A percentile compares a stretch with the other conserved stretches of the same genome.
Conservation (phyloP, 176 grass and related monocot species). For the Rhynchospora pubera region DNA sequence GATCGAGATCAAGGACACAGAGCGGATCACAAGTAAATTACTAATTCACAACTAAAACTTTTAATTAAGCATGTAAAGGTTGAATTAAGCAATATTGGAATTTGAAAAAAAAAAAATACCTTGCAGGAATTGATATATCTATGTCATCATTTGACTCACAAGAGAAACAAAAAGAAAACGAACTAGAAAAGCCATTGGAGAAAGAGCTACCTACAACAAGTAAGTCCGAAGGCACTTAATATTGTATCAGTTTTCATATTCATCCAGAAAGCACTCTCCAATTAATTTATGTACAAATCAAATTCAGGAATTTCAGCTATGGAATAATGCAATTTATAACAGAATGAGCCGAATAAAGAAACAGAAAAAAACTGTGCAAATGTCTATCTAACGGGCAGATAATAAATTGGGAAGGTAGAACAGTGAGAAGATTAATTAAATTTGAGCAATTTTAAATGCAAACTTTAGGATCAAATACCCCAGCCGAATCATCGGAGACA, state of each 20-base stretch:
- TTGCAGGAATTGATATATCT: not conserved
- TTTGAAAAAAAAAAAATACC: not conserved
- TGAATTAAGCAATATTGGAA: not conserved
- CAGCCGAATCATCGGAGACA: not conserved
- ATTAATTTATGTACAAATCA: not conserved
- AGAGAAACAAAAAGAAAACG: not conserved
- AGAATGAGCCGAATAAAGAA: not conserved
- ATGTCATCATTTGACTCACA: not conserved
- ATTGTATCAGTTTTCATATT: not conserved
- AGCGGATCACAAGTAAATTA: not conserved
- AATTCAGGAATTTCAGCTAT: not conserved
- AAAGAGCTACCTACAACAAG: not conserved
- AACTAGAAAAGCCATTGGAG: not conserved
- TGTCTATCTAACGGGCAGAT: not conserved
- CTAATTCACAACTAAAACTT: not conserved
- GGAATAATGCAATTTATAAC: not conserved
- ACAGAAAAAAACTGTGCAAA: not conserved
- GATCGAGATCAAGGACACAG: not conserved
- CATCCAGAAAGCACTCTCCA: not conserved
- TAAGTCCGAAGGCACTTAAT: not conserved
- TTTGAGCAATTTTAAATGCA: not conserved
- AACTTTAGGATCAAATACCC: not conserved
- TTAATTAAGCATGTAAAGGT: not conserved
- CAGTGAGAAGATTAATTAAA: not conserved
- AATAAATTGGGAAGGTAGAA: not conserved